Evolutionary conservation across 305 asterid genomes (phyloP), one percentile per base, ranked within the genome.

Genomic region (Petunia hybrid): DNA sequence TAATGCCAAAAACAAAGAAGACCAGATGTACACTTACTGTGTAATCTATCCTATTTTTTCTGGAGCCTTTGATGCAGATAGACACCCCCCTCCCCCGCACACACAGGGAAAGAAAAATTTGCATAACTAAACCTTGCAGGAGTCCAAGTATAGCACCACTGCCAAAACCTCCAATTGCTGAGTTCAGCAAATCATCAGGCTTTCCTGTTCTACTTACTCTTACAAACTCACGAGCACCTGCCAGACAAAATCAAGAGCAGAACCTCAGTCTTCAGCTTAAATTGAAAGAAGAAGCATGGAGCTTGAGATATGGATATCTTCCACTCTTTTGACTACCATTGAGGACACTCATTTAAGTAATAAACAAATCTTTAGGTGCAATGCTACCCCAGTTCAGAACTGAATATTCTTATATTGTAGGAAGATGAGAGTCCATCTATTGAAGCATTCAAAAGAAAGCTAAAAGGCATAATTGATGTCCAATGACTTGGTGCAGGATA

Each of bases 111-210:
- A 74, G 80, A 61, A 38, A 84, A 63, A 38, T 64, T 48, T 8
- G 1, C 40, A n/a, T 22, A 10, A 8, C 63, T 83, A 56, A 66
- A 95, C 98, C 99, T 94, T 95, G 99, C 83, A 95, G 94, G 80
- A 95, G 97, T 74, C 99, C 99, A 22, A 94, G 97, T 82, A 94
- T 67, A 63, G 99, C 97, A 60, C 99, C 98, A 13, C 97, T 88
- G 76, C 92, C 92, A 77, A 91, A 87, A 80, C 98, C 99, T 86
- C 96, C 99, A 76, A 95, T 81, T 31, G 59, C 85, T 12, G 98
- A 95, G 87, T 95, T 94, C 35, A 92, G 79, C 83, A 94, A 87
- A 89, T 95, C 97, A 79, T 95, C 98, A n/a, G 97, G 96, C 80
- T 90, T 89, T n/a, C 96, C 97, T 3, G 88, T 84, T 88, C 99